Evolutionary conservation across 371 early-diverging fungal species (phyloP).

Genomic region (Lichtheimia hyalospora): DNA sequence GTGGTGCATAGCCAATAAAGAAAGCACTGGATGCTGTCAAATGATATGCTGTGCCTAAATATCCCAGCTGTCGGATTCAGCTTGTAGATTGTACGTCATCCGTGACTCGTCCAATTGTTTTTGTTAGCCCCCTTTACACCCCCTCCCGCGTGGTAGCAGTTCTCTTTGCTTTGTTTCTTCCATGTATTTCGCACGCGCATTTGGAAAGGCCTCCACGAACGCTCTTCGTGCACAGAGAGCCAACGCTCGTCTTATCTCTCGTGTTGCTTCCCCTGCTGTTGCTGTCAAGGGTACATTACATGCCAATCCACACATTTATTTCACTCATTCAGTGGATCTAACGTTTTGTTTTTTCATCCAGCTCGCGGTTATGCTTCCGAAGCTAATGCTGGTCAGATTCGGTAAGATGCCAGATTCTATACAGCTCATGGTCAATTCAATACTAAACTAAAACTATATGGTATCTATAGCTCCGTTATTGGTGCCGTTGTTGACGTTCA

Average conservation of each 20-base stretch:
- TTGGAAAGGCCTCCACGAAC: conserved; percentile 35
- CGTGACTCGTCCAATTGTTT: conserved; percentile 1
- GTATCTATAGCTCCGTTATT: conserved; percentile 63
- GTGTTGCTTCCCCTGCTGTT: conserved; percentile 21
- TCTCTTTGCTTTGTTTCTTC: conserved; percentile 8
- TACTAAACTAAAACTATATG: too few relatives aligned
- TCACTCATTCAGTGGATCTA: background rate
- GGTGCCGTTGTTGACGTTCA: conserved; percentile 99
- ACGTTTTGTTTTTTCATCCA: conserved; percentile 5
- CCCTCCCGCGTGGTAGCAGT: conserved; percentile 2
- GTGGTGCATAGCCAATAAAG: too few relatives aligned
- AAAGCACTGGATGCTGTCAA: too few relatives aligned
- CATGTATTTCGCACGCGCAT: conserved; percentile 32
- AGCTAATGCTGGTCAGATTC: conserved; percentile 43
- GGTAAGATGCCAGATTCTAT: conserved; percentile 51
- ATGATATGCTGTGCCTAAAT: too few relatives aligned
- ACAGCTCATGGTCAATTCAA: too few relatives aligned
- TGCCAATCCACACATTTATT: background rate
- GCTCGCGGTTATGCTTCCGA: conserved; percentile 42
- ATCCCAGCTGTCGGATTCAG: too few relatives aligned
- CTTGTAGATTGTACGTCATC: background rate
- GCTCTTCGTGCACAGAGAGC: conserved; percentile 25
- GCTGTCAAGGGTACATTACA: conserved; percentile 22
- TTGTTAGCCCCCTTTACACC: background rate
- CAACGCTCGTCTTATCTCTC: conserved; percentile 22